These are phyloP conservation scores for Podospora pseudopauciseta DNA, from an alignment of 495 filamentous ascomycete genomes.

Conservation along the genomic window DNA sequence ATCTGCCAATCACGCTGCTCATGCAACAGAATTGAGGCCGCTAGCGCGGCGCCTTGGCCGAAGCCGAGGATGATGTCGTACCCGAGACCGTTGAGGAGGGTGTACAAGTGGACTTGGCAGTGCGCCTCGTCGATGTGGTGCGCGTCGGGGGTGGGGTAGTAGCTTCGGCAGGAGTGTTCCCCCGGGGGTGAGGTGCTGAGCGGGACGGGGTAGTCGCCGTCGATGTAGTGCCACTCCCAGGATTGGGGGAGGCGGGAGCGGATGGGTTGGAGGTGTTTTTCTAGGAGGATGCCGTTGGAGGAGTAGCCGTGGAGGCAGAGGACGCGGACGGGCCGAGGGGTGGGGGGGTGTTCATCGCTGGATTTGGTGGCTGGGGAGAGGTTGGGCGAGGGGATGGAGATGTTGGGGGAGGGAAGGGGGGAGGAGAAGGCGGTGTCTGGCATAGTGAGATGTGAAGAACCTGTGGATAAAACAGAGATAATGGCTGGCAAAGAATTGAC, in stretches of 20 bases:
- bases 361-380: too few species aligned
- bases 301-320: too few species aligned
- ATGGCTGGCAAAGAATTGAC: too few species aligned
- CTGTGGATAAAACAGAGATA: too few species aligned
- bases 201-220: background rate
- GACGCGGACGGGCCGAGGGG: too few species aligned
- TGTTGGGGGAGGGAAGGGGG: too few species aligned
- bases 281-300: background rate
- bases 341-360: too few species aligned
- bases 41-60: background rate
- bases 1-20: background rate
- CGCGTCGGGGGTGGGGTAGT: background rate
- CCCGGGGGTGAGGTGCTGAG: background rate
- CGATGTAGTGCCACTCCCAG: background rate
- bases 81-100: background rate
- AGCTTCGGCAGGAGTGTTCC: background rate
- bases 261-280: background rate
- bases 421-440: too few species aligned
- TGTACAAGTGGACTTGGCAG: background rate
- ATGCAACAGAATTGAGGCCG: background rate
- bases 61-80: slow-evolving; percentile 1
- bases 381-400: too few species aligned
- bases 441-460: too few species aligned
- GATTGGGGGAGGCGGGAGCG: background rate
- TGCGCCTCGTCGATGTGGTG: background rate